Conservation (phyloP, 805 yeast species). For the Kazachstania martiniae region DNA sequence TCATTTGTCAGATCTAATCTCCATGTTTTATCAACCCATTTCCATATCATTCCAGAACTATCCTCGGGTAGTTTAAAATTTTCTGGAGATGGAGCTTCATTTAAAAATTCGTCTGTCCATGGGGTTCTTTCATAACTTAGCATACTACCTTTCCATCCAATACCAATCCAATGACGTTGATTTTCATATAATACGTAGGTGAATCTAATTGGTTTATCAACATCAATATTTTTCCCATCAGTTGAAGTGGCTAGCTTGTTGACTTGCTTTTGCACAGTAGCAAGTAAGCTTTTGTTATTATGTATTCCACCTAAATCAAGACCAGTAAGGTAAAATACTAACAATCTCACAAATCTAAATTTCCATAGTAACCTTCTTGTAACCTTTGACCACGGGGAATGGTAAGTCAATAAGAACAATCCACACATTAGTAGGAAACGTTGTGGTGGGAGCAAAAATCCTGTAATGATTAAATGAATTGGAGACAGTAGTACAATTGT, state of each 20-base stretch:
- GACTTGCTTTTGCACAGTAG: slow-evolving; percentile 33
- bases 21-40: slow-evolving; percentile 95
- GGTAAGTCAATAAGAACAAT: slow-evolving; percentile 60
- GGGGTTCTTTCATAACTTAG: slow-evolving; percentile 87
- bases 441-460: slow-evolving; percentile 62
- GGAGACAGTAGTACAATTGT: slow-evolving; percentile 86
- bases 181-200: slow-evolving; percentile 90
- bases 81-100: slow-evolving; percentile 73
- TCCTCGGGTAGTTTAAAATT: slow-evolving; percentile 75
- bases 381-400: slow-evolving; percentile 75
- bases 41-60: slow-evolving; percentile 69
- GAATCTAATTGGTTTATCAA: slow-evolving; percentile 55
- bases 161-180: slow-evolving; percentile 94
- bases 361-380: slow-evolving; percentile 82
- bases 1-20: slow-evolving; percentile 80
- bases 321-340: slow-evolving; percentile 79
- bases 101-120: slow-evolving; percentile 94
- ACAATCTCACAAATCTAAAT: slow-evolving; percentile 52
- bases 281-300: slow-evolving; percentile 34
- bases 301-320: slow-evolving; percentile 54
- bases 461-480: slow-evolving; percentile 58
- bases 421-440: slow-evolving; percentile 50
- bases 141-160: slow-evolving; percentile 95
- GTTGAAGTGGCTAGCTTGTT: slow-evolving; percentile 23
- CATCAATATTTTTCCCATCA: slow-evolving; percentile 11